Percentiles rank a stretch among this genome's conserved stretches.
Conservation (phyloP, 2,329 filamentous ascomycete species). For the Aureobasidium sp. region DNA sequence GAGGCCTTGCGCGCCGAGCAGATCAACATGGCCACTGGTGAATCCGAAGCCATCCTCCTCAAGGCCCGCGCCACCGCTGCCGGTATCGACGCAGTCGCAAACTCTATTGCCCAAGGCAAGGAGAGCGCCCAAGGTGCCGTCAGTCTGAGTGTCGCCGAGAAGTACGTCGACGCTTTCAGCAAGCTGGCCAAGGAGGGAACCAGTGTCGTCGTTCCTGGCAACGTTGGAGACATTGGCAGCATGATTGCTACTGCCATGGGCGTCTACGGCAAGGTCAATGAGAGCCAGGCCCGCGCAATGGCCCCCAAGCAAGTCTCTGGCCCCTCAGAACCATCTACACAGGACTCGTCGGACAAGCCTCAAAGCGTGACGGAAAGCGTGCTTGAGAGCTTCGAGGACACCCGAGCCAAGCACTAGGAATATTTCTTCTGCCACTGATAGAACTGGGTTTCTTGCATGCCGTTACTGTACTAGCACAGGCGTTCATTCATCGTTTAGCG, state of each 20-base stretch:
- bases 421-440: not conserved
- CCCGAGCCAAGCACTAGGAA: constrained; percentile 28
- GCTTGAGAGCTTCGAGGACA: constrained; percentile 34
- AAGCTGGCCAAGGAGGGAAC: constrained; percentile 93
- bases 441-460: not conserved
- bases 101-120: constrained; percentile 62
- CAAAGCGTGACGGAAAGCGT: constrained; percentile 31
- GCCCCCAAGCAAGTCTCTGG: constrained; percentile 40
- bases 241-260: constrained; percentile 97
- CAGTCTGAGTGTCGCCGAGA: constrained; percentile 85
- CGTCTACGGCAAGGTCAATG: constrained; percentile 88
- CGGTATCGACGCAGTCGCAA: constrained; percentile 81
- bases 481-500: not conserved
- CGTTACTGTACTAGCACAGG: not conserved
- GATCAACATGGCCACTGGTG: constrained; percentile 87
- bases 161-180: constrained; percentile 93
- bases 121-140: constrained; percentile 75
- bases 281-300: constrained; percentile 65
- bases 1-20: constrained; percentile 85
- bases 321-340: constrained; percentile 12
- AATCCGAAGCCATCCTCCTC: constrained; percentile 85
- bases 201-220: constrained; percentile 89
- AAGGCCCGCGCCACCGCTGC: constrained; percentile 79
- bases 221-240: constrained; percentile 89
- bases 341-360: not conserved